A percentile compares a stretch with the other conserved stretches of the same genome.
Conservation (phyloP, 176 grass and related monocot genomes). For the Bolboschoenus planiculmis region DNA sequence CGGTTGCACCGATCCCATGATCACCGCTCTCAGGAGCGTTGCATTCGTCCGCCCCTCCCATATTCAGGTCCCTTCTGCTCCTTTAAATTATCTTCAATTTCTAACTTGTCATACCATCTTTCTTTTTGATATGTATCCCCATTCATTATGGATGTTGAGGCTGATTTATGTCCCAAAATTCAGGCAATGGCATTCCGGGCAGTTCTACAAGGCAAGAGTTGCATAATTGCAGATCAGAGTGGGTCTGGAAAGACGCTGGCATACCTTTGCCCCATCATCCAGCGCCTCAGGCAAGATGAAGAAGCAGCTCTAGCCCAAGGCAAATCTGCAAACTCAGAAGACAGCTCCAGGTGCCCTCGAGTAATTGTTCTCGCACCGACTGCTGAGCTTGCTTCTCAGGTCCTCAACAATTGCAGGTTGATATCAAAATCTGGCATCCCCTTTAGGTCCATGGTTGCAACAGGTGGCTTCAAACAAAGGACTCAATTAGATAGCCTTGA, state of each 20-base stretch:
- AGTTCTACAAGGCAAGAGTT: conserved; percentile 77
- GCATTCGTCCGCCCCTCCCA: conserved; percentile 67
- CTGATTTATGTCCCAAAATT: conserved; percentile 7
- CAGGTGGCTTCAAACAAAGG: conserved; percentile 80
- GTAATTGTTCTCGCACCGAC: conserved; percentile 79
- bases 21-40: conserved; percentile 45
- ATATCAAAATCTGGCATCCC: conserved; percentile 70
- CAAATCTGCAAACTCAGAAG: conserved; percentile 16
- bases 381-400: conserved; percentile 85
- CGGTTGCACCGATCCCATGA: conserved; percentile 52
- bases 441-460: conserved; percentile 91
- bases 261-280: conserved; percentile 73
- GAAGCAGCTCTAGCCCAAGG: conserved; percentile 32
- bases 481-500: conserved; percentile 82
- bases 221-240: conserved; percentile 91
- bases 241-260: conserved; percentile 91
- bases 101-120: not conserved
- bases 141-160: not conserved
- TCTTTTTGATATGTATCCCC: not conserved
- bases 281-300: conserved; percentile 73
- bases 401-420: conserved; percentile 73
- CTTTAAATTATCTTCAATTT: not conserved
- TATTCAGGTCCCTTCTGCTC: conserved; percentile 56
- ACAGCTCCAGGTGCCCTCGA: conserved; percentile 57
- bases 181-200: conserved; percentile 71